phyloP scores from a whole-genome alignment of 1,139 yeast genomes.

The Geotrichum citri-aurantii region DNA sequence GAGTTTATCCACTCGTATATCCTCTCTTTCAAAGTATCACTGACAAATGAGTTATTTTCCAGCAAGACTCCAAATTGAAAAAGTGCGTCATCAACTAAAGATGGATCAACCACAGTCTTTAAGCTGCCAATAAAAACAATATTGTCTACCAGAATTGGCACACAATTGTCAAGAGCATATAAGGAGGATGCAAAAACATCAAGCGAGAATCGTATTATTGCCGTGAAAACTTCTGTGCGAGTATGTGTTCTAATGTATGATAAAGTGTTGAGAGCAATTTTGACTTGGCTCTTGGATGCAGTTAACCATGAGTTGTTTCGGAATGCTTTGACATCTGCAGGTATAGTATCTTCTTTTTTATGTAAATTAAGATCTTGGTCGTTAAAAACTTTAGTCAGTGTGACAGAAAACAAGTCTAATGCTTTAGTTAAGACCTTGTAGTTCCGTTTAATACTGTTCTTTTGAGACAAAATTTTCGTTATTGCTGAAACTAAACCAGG shows the following conservation, averaged over 20 bases:
- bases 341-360: neutral
- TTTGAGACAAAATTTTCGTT: conserved; percentile 40
- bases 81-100: neutral
- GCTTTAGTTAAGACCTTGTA: conserved; percentile 39
- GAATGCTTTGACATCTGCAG: conserved; percentile 12
- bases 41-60: neutral
- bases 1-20: conserved; percentile 32
- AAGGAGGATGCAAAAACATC: conserved; percentile 33
- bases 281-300: conserved; percentile 59
- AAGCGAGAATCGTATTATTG: conserved; percentile 33
- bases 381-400: conserved; percentile 39
- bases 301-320: conserved; percentile 57
- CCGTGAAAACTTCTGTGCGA: conserved; percentile 34
- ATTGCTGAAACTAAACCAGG: conserved; percentile 54
- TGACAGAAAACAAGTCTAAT: conserved; percentile 33
- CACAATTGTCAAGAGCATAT: conserved; percentile 35
- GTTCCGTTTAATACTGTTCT: conserved; percentile 39
- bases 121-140: conserved; percentile 25
- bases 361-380: conserved; percentile 37
- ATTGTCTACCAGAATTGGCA: conserved; percentile 34
- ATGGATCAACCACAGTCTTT: neutral
- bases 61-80: conserved; percentile 12
- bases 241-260: conserved; percentile 27
- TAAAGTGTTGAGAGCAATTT: conserved; percentile 30
- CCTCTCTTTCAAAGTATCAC: conserved; percentile 21